phyloP scores from a whole-genome alignment of 2,329 filamentous ascomycete genomes.

The Incumbomyces lentus region DNA sequence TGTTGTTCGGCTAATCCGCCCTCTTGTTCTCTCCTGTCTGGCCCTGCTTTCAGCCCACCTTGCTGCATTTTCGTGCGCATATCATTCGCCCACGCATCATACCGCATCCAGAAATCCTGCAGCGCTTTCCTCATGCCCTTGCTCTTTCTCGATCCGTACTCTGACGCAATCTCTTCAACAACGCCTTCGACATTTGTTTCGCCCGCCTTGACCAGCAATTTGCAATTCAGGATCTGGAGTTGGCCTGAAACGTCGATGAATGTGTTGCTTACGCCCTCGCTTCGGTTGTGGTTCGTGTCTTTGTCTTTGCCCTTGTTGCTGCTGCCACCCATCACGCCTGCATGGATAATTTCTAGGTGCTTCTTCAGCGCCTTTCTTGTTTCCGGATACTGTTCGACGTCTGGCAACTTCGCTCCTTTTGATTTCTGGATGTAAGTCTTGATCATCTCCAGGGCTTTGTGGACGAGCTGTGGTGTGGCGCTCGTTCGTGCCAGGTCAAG shows the following conservation, averaged over 20 bases:
- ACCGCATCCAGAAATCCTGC: constrained; percentile 3
- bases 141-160: neutral
- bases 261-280: constrained; percentile 49
- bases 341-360: constrained; percentile 36
- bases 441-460: constrained; percentile 63
- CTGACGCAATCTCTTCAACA: constrained; percentile 29
- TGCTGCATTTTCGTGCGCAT: neutral
- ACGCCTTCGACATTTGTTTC: constrained; percentile 45
- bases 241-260: constrained; percentile 66
- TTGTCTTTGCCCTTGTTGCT: no score
- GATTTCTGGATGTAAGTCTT: constrained; percentile 60
- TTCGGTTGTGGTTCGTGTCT: constrained; percentile 24
- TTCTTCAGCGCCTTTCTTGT: constrained; percentile 36
- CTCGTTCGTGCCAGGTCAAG: constrained; percentile 69
- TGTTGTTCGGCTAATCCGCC: no score
- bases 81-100: neutral
- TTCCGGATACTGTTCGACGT: constrained; percentile 35
- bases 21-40: no score
- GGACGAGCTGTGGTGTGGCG: constrained; percentile 61
- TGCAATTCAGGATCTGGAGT: constrained; percentile 36
- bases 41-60: no score
- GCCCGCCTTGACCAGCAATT: constrained; percentile 35
- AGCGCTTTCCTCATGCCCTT: neutral
- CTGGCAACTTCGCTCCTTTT: constrained; percentile 37
- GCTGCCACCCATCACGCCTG: constrained; percentile 57